A percentile compares a stretch with the other conserved stretches of the same genome.
phyloP scores from a whole-genome alignment of 768 basidiomycete genomes.

The Russula sp. region DNA sequence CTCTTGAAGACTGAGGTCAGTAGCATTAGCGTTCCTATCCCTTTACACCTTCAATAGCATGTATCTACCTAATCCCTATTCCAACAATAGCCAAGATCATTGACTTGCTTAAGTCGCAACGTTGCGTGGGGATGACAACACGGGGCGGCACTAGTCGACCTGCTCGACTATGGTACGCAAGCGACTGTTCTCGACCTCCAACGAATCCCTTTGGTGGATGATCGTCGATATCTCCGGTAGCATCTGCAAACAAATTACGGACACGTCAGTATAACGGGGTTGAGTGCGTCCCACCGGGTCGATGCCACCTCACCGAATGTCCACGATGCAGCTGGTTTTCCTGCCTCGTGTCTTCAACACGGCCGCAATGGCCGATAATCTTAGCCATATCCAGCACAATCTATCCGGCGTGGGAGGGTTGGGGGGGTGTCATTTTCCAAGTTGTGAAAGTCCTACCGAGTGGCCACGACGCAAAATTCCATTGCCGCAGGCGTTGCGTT shows the following conservation, averaged over 20 bases:
- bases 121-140: too few species aligned
- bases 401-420: not conserved
- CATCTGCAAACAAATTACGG: not conserved
- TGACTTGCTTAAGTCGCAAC: not conserved
- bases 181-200: conserved; percentile 5
- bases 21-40: too few species aligned
- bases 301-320: not conserved
- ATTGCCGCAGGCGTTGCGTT: not conserved
- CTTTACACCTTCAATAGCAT: too few species aligned
- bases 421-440: not conserved
- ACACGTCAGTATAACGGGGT: not conserved
- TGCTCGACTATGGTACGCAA: not conserved
- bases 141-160: not conserved
- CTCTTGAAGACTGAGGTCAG: too few species aligned
- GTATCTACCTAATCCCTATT: too few species aligned
- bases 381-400: conserved; percentile 9
- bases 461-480: conserved; percentile 2
- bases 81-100: not conserved
- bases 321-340: not conserved
- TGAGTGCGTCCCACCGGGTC: too few species aligned
- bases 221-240: conserved; percentile 8
- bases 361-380: not conserved
- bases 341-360: not conserved
- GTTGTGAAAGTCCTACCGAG: not conserved
- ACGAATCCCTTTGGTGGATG: conserved; percentile 5